Percentiles rank a stretch among this genome's conserved stretches.
phyloP scores from a whole-genome alignment of 805 yeast species.

The Allodekkera sacchari region DNA sequence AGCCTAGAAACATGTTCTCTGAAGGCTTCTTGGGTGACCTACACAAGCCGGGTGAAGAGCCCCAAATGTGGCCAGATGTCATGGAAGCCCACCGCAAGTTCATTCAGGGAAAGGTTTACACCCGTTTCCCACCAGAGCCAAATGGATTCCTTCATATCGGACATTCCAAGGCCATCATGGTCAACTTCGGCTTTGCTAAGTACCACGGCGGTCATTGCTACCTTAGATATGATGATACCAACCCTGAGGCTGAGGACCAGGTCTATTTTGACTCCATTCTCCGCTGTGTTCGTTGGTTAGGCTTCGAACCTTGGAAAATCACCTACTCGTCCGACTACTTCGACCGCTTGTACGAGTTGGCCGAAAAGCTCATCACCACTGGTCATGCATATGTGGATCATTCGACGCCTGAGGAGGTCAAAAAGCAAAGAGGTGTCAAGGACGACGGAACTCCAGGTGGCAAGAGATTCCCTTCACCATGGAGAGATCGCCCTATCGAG shows the following conservation, averaged over 20 bases:
- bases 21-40: constrained; percentile 95
- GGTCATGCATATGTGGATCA: constrained; percentile 88
- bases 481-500: constrained; percentile 64
- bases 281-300: constrained; percentile 87
- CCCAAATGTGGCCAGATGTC: constrained; percentile 80
- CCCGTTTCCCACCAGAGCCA: constrained; percentile 98
- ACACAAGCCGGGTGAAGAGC: constrained; percentile 93
- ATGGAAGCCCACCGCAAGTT: constrained; percentile 71
- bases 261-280: constrained; percentile 76
- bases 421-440: constrained; percentile 81
- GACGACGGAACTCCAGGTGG: constrained; percentile 94
- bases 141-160: constrained; percentile 97
- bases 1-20: constrained; percentile 68
- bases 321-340: constrained; percentile 96
- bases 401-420: constrained; percentile 87
- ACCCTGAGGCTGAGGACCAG: constrained; percentile 98
- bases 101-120: constrained; percentile 76
- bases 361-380: constrained; percentile 65
- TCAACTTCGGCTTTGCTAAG: constrained; percentile 95
- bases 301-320: constrained; percentile 87
- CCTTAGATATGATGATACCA: constrained; percentile 93
- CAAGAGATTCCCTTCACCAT: constrained; percentile 73
- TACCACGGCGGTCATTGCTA: constrained; percentile 81
- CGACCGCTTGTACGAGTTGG: constrained; percentile 79
- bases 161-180: constrained; percentile 96